These are phyloP conservation scores for Filosporella fistucella DNA, from an alignment of 495 filamentous ascomycete species.

Conservation along the genomic window DNA sequence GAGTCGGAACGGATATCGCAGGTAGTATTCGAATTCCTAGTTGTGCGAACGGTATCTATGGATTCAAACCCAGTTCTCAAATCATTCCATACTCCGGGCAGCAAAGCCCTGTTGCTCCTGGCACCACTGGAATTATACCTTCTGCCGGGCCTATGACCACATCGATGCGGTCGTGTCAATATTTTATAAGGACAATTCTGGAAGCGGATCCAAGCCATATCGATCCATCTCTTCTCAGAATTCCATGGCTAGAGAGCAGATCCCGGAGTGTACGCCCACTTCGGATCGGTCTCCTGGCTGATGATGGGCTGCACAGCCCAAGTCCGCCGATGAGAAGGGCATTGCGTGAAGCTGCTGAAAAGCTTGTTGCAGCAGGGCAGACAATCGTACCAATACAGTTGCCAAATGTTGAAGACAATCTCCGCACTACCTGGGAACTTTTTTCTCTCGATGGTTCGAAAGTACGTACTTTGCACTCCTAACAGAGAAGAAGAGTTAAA, in stretches of 20 bases:
- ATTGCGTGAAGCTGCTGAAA: not conserved
- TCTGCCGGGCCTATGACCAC: conserved; percentile 37
- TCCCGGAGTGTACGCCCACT: not conserved
- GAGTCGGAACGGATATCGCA: conserved; percentile 63
- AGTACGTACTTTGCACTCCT: too few relatives aligned
- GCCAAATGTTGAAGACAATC: conserved; percentile 6
- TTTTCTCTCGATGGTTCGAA: conserved; percentile 3
- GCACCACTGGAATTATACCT: conserved; percentile 33
- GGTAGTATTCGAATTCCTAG: conserved; percentile 60
- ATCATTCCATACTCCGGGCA: conserved; percentile 44
- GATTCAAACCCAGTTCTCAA: conserved; percentile 51
- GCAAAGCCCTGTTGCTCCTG: conserved; percentile 8
- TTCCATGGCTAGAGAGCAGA: conserved; percentile 1
- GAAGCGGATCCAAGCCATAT: conserved; percentile 30
- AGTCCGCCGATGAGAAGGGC: conserved; percentile 9
- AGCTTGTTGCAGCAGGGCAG: not conserved
- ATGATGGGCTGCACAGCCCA: conserved; percentile 14
- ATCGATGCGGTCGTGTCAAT: conserved; percentile 28
- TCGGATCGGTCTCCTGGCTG: conserved; percentile 7
- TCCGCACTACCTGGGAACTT: not conserved
- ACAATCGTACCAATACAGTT: conserved; percentile 2
- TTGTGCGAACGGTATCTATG: conserved; percentile 50
- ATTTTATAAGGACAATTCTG: conserved; percentile 33
- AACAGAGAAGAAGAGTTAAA: too few relatives aligned
- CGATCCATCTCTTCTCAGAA: not conserved